Percentiles rank a stretch among this genome's conserved stretches.
Conservation (phyloP, 352 stramenopile species). For the Hyaloperonospora brassicae region DNA sequence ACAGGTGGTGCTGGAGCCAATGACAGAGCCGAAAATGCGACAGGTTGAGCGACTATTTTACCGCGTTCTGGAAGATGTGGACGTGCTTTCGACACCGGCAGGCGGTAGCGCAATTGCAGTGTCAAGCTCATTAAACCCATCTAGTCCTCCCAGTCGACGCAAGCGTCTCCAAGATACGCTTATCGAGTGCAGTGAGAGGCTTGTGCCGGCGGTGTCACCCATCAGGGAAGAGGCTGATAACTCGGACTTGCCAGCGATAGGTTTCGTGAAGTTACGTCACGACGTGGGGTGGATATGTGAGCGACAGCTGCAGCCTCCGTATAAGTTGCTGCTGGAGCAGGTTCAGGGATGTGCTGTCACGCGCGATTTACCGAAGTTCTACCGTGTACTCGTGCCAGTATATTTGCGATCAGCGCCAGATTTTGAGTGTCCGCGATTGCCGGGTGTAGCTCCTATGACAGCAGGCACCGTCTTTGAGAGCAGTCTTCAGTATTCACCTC, state of each 20-base stretch:
- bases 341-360: constrained; percentile 64
- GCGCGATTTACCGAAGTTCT: constrained; percentile 64
- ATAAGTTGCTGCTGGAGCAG: constrained; percentile 51
- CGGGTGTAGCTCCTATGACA: constrained; percentile 51
- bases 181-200: constrained; percentile 70
- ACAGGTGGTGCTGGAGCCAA: constrained; percentile 64
- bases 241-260: constrained; percentile 22
- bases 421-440: constrained; percentile 66
- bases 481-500: constrained; percentile 68
- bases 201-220: constrained; percentile 33
- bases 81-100: constrained; percentile 39
- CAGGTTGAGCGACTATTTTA: constrained; percentile 79
- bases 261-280: constrained; percentile 75
- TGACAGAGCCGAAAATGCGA: constrained; percentile 45
- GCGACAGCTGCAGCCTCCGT: constrained; percentile 38
- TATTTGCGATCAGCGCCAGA: constrained; percentile 64
- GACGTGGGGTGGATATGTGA: constrained; percentile 77
- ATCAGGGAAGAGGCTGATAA: too few species aligned
- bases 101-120: too few species aligned
- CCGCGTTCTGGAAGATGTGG: constrained; percentile 56
- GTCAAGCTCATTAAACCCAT: too few species aligned
- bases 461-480: constrained; percentile 73
- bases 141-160: constrained; percentile 18
- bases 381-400: constrained; percentile 59
- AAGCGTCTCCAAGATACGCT: constrained; percentile 64